These are phyloP conservation scores for Cryptococcus sp. DNA, from an alignment of 1,284 basidiomycete genomes.

Conservation along the genomic window DNA sequence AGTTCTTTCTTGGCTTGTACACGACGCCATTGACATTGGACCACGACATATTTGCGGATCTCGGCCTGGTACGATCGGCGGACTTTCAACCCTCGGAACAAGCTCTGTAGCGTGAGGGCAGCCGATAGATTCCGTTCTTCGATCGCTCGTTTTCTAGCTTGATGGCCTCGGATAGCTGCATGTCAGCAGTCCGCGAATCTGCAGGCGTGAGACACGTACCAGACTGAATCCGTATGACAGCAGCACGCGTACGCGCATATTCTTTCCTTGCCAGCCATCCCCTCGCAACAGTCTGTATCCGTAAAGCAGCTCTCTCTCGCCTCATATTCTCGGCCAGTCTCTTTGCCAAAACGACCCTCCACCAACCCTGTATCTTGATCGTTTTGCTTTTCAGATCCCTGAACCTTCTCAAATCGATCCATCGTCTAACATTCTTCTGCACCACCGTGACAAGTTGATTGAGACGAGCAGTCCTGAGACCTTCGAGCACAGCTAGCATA, in stretches of 20 bases:
- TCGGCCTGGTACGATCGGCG: slow-evolving; percentile 64
- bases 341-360: slow-evolving; percentile 77
- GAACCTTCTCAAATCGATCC: slow-evolving; percentile 79
- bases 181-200: not conserved
- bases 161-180: slow-evolving; percentile 72
- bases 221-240: slow-evolving; percentile 74
- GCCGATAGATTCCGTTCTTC: slow-evolving; percentile 63
- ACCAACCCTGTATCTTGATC: slow-evolving; percentile 88
- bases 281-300: slow-evolving; percentile 70
- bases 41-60: slow-evolving; percentile 69
- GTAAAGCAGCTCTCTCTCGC: slow-evolving; percentile 67
- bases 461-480: slow-evolving; percentile 77
- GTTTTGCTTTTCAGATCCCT: slow-evolving; percentile 65
- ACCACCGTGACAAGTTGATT: slow-evolving; percentile 90
- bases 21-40: slow-evolving; percentile 90
- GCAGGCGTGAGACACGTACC: slow-evolving; percentile 56
- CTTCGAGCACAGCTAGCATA: slow-evolving; percentile 96
- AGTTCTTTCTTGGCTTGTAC: slow-evolving; percentile 83
- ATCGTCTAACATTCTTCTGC: slow-evolving; percentile 92
- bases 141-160: slow-evolving; percentile 64
- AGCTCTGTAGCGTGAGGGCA: slow-evolving; percentile 71
- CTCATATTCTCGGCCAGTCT: slow-evolving; percentile 67
- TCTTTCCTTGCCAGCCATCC: slow-evolving; percentile 68
- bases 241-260: slow-evolving; percentile 62
- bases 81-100: slow-evolving; percentile 77